phyloP scores from a whole-genome alignment of 208 protist species.

The Strigomonas culicis region DNA sequence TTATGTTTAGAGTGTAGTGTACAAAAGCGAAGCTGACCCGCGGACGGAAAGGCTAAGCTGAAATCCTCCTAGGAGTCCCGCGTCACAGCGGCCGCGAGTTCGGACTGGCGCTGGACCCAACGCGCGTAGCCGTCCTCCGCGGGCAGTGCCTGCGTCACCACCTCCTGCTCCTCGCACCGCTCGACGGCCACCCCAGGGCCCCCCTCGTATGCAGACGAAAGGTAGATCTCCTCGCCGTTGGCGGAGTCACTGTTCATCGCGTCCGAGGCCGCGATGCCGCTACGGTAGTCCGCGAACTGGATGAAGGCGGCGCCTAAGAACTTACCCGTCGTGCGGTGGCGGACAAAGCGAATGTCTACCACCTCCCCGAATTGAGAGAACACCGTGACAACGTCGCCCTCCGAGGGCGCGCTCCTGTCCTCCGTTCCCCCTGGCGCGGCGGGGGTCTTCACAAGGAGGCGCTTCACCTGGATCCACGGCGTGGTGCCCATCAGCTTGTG shows the following conservation, averaged over 20 bases:
- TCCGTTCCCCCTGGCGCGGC: background rate
- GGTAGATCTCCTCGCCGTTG: conserved; percentile 41
- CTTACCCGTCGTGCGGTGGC: conserved; percentile 53
- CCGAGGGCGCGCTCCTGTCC: conserved; percentile 35
- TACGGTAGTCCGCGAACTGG: conserved; percentile 66
- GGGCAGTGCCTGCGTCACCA: no score
- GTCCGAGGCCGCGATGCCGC: conserved; percentile 69
- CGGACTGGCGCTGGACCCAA: no score
- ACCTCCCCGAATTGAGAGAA: conserved; percentile 90
- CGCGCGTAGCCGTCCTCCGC: no score
- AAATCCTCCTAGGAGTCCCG: no score
- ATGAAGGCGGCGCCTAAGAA: conserved; percentile 85
- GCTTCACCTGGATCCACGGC: conserved; percentile 69
- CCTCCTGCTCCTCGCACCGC: conserved; percentile 71
- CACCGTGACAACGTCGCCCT: conserved; percentile 81
- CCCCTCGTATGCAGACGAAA: conserved; percentile 24
- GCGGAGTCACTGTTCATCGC: conserved; percentile 75
- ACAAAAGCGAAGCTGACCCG: no score
- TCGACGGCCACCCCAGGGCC: conserved; percentile 63
- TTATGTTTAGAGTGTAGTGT: no score
- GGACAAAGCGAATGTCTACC: conserved; percentile 69
- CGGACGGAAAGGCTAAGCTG: no score
- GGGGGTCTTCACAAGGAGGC: conserved; percentile 27
- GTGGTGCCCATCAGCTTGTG: conserved; percentile 63
- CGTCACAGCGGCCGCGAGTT: no score